Evolutionary conservation across 768 basidiomycete species (phyloP).

Genomic region (Russula sp.): DNA sequence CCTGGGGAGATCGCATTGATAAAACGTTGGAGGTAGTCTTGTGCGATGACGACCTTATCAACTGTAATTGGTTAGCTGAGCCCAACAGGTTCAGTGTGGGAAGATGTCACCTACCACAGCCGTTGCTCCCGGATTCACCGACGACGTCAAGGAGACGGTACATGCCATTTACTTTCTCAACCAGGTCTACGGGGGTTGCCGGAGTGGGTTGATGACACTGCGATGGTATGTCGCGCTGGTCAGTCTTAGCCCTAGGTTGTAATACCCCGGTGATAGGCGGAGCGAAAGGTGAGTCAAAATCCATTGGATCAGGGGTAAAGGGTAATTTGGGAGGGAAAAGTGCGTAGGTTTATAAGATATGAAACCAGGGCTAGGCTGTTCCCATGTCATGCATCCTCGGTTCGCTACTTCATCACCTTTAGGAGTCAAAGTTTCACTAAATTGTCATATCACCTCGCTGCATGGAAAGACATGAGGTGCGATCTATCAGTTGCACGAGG

Average conservation of each 20-base stretch:
- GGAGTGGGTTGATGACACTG: not conserved
- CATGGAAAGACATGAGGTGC: not conserved
- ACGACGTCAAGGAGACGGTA: constrained; percentile 49
- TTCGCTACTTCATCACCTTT: not conserved
- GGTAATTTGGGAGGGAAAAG: not conserved
- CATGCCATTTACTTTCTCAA: constrained; percentile 34
- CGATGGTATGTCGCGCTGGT: not conserved
- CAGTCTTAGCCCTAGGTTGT: not conserved
- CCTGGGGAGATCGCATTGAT: constrained; percentile 44
- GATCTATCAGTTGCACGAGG: not conserved
- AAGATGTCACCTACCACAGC: constrained; percentile 35
- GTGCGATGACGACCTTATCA: constrained; percentile 54
- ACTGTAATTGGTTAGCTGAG: constrained; percentile 29
- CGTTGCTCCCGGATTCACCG: constrained; percentile 41
- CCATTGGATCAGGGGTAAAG: not conserved
- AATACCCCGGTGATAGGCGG: not conserved
- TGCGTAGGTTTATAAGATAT: not conserved
- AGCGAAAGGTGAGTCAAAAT: not conserved
- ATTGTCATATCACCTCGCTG: not conserved
- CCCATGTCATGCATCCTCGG: not conserved
- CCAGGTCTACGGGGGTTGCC: not conserved
- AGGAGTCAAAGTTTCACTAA: not conserved
- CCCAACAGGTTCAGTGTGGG: not conserved
- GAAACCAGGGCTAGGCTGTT: not conserved
- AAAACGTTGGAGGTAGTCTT: constrained; percentile 41